phyloP scores from a whole-genome alignment of 495 filamentous ascomycete species.

The Peziza echinospora region DNA sequence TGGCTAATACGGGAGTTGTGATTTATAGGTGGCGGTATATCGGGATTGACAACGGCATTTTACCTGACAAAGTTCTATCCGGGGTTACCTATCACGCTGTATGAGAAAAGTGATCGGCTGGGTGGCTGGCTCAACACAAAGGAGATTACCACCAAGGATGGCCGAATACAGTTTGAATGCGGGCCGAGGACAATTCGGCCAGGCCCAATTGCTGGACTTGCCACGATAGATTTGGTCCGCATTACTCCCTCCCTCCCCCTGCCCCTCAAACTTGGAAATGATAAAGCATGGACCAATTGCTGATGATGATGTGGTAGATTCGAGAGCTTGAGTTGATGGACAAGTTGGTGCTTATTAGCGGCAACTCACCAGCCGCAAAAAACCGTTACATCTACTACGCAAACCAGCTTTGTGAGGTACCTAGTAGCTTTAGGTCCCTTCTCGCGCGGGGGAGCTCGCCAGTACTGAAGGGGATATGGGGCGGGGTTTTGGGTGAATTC shows the following conservation, averaged over 20 bases:
- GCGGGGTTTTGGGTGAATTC: slow-evolving; percentile 24
- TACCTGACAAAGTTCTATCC: slow-evolving; percentile 41
- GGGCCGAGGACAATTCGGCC: slow-evolving; percentile 63
- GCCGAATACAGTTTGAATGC: slow-evolving; percentile 53
- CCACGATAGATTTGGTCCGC: slow-evolving; percentile 36
- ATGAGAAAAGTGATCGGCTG: slow-evolving; percentile 42
- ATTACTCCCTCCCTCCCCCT: too few relatives aligned
- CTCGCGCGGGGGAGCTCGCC: slow-evolving; percentile 45
- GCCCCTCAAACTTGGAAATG: slow-evolving; percentile 18
- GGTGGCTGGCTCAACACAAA: slow-evolving; percentile 76
- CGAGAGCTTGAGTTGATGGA: too few relatives aligned
- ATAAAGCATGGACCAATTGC: slow-evolving; percentile 20
- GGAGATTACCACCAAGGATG: slow-evolving; percentile 27
- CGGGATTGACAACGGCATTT: slow-evolving; percentile 64
- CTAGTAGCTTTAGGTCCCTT: slow-evolving; percentile 25
- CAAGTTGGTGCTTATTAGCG: slow-evolving; percentile 36
- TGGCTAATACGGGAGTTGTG: too few relatives aligned
- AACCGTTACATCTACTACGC: slow-evolving; percentile 86
- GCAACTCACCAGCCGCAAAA: slow-evolving; percentile 26
- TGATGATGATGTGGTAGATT: too few relatives aligned
- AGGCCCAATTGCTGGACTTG: slow-evolving; percentile 24
- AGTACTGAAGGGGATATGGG: slow-evolving; percentile 32
- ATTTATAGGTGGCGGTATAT: slow-evolving; percentile 55
- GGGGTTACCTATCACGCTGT: slow-evolving; percentile 43
- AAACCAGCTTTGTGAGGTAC: slow-evolving; percentile 59